A percentile compares a stretch with the other conserved stretches of the same genome.
Conservation (phyloP, 108 stramenopile species). For the Parietichytrium sp. region DNA sequence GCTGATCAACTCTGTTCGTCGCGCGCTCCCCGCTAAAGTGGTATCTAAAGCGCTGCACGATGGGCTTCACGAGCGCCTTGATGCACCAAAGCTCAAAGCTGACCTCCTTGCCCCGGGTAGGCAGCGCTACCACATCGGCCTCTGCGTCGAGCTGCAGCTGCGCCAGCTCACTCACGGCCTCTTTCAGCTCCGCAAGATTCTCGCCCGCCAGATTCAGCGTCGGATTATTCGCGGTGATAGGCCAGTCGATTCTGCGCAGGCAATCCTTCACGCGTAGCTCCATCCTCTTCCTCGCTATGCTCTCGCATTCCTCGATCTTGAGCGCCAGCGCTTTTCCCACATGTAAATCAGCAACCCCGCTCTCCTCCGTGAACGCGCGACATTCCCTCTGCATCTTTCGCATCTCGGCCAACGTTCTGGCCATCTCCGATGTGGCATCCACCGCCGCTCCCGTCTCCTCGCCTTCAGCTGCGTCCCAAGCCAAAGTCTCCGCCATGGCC, state of each 20-base stretch:
- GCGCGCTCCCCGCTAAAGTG: slow-evolving; percentile 19
- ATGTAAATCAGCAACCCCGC: too few relatives aligned
- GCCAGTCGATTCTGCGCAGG: not conserved
- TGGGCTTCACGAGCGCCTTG: not conserved
- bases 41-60: slow-evolving; percentile 28
- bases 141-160: not conserved
- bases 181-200: not conserved
- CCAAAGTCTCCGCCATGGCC: not conserved
- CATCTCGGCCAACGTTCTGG: not conserved
- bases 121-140: not conserved
- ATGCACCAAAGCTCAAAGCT: not conserved
- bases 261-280: not conserved
- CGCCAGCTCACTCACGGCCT: not conserved
- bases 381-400: not conserved
- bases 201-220: not conserved
- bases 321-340: too few relatives aligned
- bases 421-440: not conserved
- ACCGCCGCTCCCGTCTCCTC: not conserved
- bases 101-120: not conserved
- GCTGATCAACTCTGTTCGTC: slow-evolving; percentile 4
- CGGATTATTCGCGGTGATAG: not conserved
- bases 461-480: not conserved
- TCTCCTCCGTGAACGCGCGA: not conserved
- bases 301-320: too few relatives aligned
- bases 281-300: too few relatives aligned